Evolutionary conservation across 106 monocot species (phyloP), one percentile per base, ranked within the genome.

Genomic region (Dendrobium nobile): DNA sequence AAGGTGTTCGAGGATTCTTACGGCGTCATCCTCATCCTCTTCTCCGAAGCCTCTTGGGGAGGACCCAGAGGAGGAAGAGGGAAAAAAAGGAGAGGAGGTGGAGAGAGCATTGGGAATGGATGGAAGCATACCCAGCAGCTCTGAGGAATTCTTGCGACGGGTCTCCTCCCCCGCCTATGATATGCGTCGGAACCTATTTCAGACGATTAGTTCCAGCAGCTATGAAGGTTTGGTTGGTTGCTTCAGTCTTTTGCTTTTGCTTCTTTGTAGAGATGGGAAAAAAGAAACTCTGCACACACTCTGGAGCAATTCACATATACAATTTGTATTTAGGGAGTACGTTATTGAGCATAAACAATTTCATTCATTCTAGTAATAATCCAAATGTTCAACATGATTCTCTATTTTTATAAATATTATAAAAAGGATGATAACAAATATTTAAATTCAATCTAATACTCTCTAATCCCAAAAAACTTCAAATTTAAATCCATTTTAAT

Each of bases 121-220:
- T 55, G 91, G 90, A 41, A 87, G 86, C 87, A 96, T 96, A 58
- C 96, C 96, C 0, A 78, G 89, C 27, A 87, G 84, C 67, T 89
- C 95, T 28, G 88, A 84, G 61, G 95, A 99, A 86, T 91, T 99
- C 77, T 81, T 99, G 37, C 80, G 85, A 81, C 41, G 89, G 17
- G 91, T 99, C 41, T 99, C 98, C 41, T 95, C 98, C 40, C 89
- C 89, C 13, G 91, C 92, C 42, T 99, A 99, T 84, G 95, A 91
- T 68, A 89, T 99, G 89, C 89, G 98, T 20, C 86, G 89, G 27
- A 77, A 95, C 24, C 90, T 99, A 76, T 87, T 89, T 77, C 89
- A 95, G 75, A 87, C 86, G 76, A 84, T 99, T 44, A 89, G 91
- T 33, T 95, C 98, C 83, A 77, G 85, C 77, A 87, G 95, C 86